Evolutionary conservation across 106 monocot species (phyloP), one percentile per base, ranked within the genome.

Genomic region (Narthecium ossifragum): DNA sequence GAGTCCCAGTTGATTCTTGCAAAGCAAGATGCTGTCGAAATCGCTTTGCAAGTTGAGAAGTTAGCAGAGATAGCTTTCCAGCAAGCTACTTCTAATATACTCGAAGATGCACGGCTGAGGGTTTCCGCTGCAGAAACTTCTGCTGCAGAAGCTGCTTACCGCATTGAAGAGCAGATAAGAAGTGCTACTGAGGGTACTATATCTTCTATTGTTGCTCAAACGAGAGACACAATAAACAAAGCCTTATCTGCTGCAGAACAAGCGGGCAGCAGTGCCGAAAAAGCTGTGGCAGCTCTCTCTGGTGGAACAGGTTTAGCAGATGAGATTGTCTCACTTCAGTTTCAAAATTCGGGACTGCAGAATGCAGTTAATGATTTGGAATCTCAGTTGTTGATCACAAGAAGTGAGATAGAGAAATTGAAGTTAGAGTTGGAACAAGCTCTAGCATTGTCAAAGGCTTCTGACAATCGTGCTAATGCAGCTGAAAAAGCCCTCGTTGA

Each of bases 31-130:
- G 73, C 73, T 7, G 53, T 73, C 51, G 73, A 73, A 31, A 59
- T 73, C 26, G 73, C 73, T 4, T 27, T 66, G 24, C 73, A 73
- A 53, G 66, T 73, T 53, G 73, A 73, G 66, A 73, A 64, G 52
- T 53, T 73, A 34, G 73, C 66, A 34, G 66, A 66, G 51, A 18
- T 66, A 53, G 66, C 65, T 28, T 73, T 73, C 25, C 8, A 73
- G 45, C 65, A 73, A 31, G 73, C 66, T 1, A 73, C 73, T 2
- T 66, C 66, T 60, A 59, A 66, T 34, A 73, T 73, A 51, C 33
- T 73, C 36, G 66, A 73, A 46, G 66, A 73, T 60, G 73, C 66
- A 3, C 27, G 14, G 15, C 8, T 66, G 53, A 66, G 73, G 26
- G 66, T 73, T 1, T 59, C 66, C n/a, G 73, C 66, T 43, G 73